phyloP scores from a whole-genome alignment of 2,329 filamentous ascomycete genomes.

The Penicillium sp. region DNA sequence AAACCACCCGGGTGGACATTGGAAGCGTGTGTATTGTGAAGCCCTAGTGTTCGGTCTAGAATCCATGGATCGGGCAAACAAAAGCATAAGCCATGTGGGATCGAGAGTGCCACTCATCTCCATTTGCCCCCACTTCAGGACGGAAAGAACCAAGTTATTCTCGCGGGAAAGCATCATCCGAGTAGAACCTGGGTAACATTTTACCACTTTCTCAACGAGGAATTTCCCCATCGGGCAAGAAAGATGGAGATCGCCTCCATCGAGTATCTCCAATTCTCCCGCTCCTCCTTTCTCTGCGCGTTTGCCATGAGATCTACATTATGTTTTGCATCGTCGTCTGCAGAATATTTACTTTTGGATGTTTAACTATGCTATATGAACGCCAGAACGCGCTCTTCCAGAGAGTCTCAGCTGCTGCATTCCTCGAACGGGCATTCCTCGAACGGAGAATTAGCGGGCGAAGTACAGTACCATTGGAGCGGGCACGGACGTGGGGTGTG shows the following conservation, averaged over 20 bases:
- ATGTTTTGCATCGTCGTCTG: background rate
- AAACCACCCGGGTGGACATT: background rate
- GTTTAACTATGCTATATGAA: background rate
- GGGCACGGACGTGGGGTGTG: background rate
- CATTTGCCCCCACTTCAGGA: background rate
- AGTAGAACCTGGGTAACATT: background rate
- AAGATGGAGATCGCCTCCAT: background rate
- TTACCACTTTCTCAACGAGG: background rate
- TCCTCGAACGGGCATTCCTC: background rate
- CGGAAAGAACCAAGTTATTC: background rate
- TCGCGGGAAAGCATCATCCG: no score
- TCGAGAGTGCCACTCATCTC: background rate
- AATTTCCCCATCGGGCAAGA: slow-evolving; percentile 9
- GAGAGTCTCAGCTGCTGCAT: background rate
- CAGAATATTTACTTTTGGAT: background rate
- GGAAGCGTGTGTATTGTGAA: background rate
- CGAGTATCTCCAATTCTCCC: background rate
- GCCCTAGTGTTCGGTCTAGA: background rate
- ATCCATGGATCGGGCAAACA: slow-evolving; percentile 1
- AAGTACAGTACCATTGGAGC: background rate
- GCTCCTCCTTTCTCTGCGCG: background rate
- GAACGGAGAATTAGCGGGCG: background rate
- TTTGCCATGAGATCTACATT: background rate
- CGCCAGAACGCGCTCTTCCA: background rate
- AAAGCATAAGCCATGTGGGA: slow-evolving; percentile 10